Evolutionary conservation across 2,329 filamentous ascomycete genomes (phyloP).

Genomic region (Pochonia chlamydosporia): DNA sequence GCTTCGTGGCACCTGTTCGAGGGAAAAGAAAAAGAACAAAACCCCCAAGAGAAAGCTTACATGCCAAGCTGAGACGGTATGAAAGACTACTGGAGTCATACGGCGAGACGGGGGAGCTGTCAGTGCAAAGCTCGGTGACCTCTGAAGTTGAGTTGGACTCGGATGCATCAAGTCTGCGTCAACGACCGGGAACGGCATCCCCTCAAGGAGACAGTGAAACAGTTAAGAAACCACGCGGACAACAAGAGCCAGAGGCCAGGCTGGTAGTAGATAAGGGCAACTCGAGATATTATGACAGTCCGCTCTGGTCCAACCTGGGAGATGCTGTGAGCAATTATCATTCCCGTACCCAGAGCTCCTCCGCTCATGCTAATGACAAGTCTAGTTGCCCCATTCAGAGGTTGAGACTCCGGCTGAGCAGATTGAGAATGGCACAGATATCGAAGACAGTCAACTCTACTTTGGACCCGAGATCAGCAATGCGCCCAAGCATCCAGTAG

Average conservation of each 20-base stretch:
- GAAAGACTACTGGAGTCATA: constrained; percentile 18
- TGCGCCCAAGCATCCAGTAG: neutral
- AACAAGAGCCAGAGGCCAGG: neutral
- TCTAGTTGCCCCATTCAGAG: constrained; percentile 1
- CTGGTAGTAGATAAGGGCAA: constrained; percentile 1
- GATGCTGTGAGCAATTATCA: constrained; percentile 48
- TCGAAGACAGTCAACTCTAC: neutral
- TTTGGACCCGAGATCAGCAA: neutral
- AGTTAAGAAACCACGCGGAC: too few relatives aligned
- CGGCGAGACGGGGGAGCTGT: too few relatives aligned
- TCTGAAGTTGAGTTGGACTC: too few relatives aligned
- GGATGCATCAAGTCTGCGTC: neutral
- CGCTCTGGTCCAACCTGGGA: constrained; percentile 62
- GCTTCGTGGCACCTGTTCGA: constrained; percentile 22
- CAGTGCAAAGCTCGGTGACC: too few relatives aligned
- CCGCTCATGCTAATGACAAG: neutral
- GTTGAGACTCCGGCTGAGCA: neutral
- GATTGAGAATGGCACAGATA: neutral
- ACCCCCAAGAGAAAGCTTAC: constrained; percentile 39
- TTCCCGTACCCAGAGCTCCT: neutral
- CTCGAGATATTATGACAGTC: constrained; percentile 32
- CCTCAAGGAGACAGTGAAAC: neutral
- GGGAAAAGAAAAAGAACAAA: constrained; percentile 20
- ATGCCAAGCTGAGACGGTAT: constrained; percentile 58
- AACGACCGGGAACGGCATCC: neutral